These are phyloP conservation scores for Babesia ovis DNA, from an alignment of 169 alveolate genomes.

Conservation along the genomic window DNA sequence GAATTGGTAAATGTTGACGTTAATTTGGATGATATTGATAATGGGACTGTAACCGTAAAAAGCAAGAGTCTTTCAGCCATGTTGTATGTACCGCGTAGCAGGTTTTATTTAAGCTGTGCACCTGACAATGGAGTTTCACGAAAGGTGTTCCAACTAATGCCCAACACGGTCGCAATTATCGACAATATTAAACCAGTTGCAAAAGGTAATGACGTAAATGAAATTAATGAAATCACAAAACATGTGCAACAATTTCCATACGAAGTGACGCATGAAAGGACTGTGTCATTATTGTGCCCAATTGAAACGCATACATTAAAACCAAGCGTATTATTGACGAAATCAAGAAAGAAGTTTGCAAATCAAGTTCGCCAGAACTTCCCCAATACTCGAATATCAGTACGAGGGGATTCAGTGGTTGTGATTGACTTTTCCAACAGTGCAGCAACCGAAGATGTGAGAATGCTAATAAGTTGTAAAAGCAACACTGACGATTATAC, in stretches of 20 bases:
- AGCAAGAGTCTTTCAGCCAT: constrained; percentile 9
- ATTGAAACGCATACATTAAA: constrained; percentile 15
- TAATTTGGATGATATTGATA: not conserved
- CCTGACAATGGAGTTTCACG: not conserved
- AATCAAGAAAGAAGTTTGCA: not conserved
- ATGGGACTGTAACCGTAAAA: not conserved
- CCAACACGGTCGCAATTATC: constrained; percentile 11
- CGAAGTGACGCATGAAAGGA: constrained; percentile 5
- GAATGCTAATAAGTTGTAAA: constrained; percentile 1
- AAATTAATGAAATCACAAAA: not conserved
- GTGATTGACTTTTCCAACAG: constrained; percentile 29
- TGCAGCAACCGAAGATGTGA: constrained; percentile 15
- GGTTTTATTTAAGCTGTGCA: constrained; percentile 10
- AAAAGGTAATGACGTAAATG: not conserved
- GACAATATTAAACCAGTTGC: constrained; percentile 4
- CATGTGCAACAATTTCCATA: not conserved
- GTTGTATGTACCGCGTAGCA: not conserved
- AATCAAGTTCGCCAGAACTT: constrained; percentile 1
- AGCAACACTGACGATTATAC: not conserved
- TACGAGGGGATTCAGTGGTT: constrained; percentile 4
- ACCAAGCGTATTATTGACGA: not conserved
- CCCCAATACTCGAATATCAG: constrained; percentile 18
- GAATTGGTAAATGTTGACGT: not conserved
- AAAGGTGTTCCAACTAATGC: constrained; percentile 3
- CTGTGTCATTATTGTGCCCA: constrained; percentile 26